Evolutionary conservation across 2,329 filamentous ascomycete genomes (phyloP).

Genomic region (Aureobasidium sp.): DNA sequence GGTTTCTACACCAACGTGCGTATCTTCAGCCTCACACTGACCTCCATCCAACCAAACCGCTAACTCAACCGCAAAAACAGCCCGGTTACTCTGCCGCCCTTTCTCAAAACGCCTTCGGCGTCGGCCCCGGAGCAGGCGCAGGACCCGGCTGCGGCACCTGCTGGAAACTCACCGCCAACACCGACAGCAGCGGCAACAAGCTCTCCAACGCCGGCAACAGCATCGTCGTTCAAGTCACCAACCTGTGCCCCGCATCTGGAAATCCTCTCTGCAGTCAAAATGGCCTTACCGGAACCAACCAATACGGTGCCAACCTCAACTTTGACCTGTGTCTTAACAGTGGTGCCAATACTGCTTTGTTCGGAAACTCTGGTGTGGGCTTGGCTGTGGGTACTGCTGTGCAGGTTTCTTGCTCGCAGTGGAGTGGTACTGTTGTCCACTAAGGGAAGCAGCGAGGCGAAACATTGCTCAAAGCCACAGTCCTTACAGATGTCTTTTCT

Average conservation of each 20-base stretch:
- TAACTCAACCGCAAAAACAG: no score
- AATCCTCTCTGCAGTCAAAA: constrained; percentile 32
- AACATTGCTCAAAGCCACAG: no score
- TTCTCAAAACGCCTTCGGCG: constrained; percentile 31
- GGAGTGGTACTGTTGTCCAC: constrained; percentile 16
- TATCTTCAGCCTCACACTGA: neutral
- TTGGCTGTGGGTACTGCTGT: constrained; percentile 27
- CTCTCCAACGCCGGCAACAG: constrained; percentile 24
- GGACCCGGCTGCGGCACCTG: constrained; percentile 33
- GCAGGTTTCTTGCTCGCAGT: constrained; percentile 22
- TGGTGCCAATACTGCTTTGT: constrained; percentile 29
- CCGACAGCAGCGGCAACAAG: constrained; percentile 23
- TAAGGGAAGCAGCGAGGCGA: no score
- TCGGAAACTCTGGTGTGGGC: constrained; percentile 24
- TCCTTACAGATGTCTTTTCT: no score
- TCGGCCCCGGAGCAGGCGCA: constrained; percentile 28
- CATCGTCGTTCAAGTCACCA: constrained; percentile 33
- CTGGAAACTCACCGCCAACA: constrained; percentile 29
- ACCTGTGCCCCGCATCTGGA: constrained; percentile 31
- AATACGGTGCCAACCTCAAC: constrained; percentile 33
- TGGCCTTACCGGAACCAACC: constrained; percentile 26
- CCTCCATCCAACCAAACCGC: no score
- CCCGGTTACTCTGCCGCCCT: constrained; percentile 30
- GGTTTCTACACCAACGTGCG: constrained; percentile 25
- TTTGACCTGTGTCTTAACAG: constrained; percentile 34